These are phyloP conservation scores for Xylaria polymorpha DNA, from an alignment of 2,329 filamentous ascomycete genomes.

Conservation along the genomic window DNA sequence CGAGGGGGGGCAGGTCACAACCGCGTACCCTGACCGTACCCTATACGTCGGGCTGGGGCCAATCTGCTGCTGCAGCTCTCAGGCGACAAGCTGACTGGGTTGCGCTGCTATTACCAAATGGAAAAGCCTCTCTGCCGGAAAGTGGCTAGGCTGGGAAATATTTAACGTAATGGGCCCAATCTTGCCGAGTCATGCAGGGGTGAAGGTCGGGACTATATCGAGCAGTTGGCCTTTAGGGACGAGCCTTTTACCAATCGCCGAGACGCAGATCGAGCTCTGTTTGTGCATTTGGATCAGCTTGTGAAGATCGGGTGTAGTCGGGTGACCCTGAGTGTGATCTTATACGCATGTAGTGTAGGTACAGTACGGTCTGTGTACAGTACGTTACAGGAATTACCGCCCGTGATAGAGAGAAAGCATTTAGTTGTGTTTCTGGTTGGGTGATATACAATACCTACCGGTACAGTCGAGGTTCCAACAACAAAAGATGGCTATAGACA, in stretches of 20 bases:
- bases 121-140: conserved; percentile 52
- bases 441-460: background rate
- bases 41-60: conserved; percentile 37
- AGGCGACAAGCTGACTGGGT: conserved; percentile 32
- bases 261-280: conserved; percentile 23
- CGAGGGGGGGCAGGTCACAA: conserved; percentile 17
- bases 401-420: background rate
- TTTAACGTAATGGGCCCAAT: conserved; percentile 62
- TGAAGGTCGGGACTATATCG: conserved; percentile 24
- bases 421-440: background rate
- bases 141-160: conserved; percentile 53
- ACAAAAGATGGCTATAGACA: background rate
- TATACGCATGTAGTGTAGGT: too few relatives aligned
- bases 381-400: background rate
- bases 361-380: background rate
- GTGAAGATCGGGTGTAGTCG: conserved; percentile 25
- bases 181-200: conserved; percentile 47
- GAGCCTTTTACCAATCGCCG: conserved; percentile 33
- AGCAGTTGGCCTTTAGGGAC: conserved; percentile 24
- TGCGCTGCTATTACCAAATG: conserved; percentile 60
- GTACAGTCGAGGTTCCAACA: background rate
- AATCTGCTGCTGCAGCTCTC: conserved; percentile 38
- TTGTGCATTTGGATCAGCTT: conserved; percentile 20
- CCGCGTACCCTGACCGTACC: conserved; percentile 26
- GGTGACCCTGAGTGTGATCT: background rate